Conservation (phyloP, 495 filamentous ascomycete species). For the Xylaria acuta region DNA sequence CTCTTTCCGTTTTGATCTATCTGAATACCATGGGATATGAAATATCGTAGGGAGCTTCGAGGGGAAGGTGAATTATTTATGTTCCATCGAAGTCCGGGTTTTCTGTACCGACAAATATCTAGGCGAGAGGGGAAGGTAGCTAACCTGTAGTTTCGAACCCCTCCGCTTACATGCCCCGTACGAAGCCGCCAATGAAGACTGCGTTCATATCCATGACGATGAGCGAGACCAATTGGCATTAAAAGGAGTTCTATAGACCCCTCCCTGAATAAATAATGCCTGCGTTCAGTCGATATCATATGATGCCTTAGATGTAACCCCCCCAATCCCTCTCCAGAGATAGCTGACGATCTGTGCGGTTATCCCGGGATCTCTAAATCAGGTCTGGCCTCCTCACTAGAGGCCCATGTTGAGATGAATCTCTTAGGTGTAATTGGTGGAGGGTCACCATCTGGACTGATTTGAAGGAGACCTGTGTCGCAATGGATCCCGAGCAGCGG, state of each 20-base stretch:
- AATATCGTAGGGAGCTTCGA: conserved; percentile 30
- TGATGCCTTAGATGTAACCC: conserved; percentile 41
- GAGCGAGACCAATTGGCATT: conserved; percentile 23
- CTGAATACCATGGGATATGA: conserved; percentile 9
- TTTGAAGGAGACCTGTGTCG: background rate
- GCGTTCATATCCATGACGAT: conserved; percentile 8
- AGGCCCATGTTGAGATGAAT: background rate
- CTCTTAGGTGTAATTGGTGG: background rate
- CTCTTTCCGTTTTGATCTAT: conserved; percentile 23
- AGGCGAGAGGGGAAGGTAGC: conserved; percentile 31
- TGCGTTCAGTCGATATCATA: conserved; percentile 35
- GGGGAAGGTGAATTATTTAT: conserved; percentile 35
- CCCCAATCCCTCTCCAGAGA: conserved; percentile 25
- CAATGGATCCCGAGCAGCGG: background rate
- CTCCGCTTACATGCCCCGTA: conserved; percentile 18
- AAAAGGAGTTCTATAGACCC: conserved; percentile 24
- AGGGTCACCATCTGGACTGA: background rate
- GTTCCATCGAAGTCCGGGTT: conserved; percentile 22
- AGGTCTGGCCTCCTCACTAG: background rate
- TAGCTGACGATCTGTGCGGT: conserved; percentile 5
- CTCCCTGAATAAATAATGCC: conserved; percentile 29
- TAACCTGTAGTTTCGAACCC: conserved; percentile 18
- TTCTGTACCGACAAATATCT: conserved; percentile 32
- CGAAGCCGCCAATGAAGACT: conserved; percentile 30
- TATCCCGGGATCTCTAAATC: background rate